Evolutionary conservation across 2,329 filamentous ascomycete genomes (phyloP), one percentile per base, ranked within the genome.

Genomic region (Penicillium thymicola): DNA sequence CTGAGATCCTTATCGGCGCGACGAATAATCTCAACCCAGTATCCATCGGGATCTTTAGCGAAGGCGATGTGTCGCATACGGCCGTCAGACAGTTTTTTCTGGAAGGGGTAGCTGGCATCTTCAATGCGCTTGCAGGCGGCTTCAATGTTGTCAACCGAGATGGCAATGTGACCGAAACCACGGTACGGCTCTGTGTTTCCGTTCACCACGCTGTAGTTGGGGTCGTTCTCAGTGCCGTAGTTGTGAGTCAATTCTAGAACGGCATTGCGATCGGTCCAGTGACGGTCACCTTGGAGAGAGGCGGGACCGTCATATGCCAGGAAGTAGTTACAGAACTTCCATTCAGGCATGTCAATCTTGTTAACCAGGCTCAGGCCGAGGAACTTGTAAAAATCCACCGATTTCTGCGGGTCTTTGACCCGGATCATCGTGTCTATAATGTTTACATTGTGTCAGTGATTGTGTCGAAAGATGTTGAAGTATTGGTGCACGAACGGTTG

Each of bases 321-420:
- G 78, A 97, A 97, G 81, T 97, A 97, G 28, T 97, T 85, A 68
- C 94, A 90, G 75, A 97, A 97, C 71, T 95, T 96, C 75, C 85
- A 85, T 58, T 96, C 92, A 14, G 92, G 89, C 70, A 91, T 89
- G 60, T 88, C 80, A 45, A 94, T 81, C 77, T 92, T 89, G 70
- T 90, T 86, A 74, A 97, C 83, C 60, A 92, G 77, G 70, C 82
- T 92, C 83, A 97, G 86, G 67, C 94, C 94, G 18, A 99, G 84
- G 74, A 91, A 89, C 72, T 96, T 88, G 76, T 97, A 99, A 77
- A 96, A 99, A 65, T 93, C 89, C 75, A 97, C 86, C 38, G 88
- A 91, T 71, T 82, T 85, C 77, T 92, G 88, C 11, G 93, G 93
- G 78, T 99, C 92, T 77, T 97, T 97, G 71, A 97, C 89, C 74